Conservation (phyloP, 2,329 filamentous ascomycete species). For the Fusarium nygamai region DNA sequence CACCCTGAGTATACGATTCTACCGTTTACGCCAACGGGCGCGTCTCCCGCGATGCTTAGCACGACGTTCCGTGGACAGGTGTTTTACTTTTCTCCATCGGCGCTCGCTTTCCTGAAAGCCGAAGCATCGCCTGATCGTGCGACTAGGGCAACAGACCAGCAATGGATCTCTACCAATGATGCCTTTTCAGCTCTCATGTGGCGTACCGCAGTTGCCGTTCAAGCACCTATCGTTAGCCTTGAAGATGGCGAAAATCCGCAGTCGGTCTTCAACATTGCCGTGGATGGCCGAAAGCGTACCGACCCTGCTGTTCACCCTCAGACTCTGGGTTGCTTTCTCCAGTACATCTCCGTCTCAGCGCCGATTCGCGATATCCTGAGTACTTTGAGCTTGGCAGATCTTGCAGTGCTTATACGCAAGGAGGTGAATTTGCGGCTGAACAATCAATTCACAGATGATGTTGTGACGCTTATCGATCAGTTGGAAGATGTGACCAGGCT, state of each 20-base stretch:
- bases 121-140: neutral
- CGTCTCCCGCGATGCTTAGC: constrained; percentile 14
- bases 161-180: constrained; percentile 29
- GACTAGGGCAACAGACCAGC: neutral
- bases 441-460: constrained; percentile 21
- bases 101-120: constrained; percentile 7
- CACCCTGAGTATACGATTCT: constrained; percentile 18
- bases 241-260: neutral
- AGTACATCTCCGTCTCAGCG: constrained; percentile 17
- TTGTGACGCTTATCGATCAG: constrained; percentile 2
- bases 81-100: constrained; percentile 26
- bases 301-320: constrained; percentile 10
- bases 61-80: constrained; percentile 8
- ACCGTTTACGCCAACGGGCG: neutral
- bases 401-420: constrained; percentile 20
- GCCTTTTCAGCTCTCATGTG: constrained; percentile 26
- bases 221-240: constrained; percentile 8
- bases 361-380: constrained; percentile 12
- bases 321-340: constrained; percentile 19
- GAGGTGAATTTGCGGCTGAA: neutral
- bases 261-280: constrained; percentile 18
- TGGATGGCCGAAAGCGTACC: constrained; percentile 16
- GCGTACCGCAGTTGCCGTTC: constrained; percentile 13
- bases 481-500: constrained; percentile 14
- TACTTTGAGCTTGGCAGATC: constrained; percentile 1